Conservation (phyloP, 1,284 basidiomycete species). For the Tilletia indica region DNA sequence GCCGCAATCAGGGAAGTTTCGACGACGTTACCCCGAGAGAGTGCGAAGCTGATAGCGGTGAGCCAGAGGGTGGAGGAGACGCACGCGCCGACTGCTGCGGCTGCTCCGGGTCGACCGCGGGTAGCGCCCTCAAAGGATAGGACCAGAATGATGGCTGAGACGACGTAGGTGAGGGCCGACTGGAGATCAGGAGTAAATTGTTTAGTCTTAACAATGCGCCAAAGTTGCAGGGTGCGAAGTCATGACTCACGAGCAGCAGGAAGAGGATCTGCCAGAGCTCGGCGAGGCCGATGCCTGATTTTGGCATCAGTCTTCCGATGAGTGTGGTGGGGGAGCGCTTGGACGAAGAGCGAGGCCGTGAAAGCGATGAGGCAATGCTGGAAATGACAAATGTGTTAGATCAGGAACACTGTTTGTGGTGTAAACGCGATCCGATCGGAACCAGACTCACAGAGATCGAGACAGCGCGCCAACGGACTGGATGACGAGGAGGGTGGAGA, state of each 20-base stretch:
- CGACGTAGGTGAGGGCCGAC: constrained; percentile 51
- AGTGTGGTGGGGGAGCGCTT: constrained; percentile 3
- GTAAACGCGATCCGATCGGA: background rate
- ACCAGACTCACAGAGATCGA: constrained; percentile 32
- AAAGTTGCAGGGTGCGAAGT: too few species aligned
- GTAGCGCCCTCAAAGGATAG: constrained; percentile 50
- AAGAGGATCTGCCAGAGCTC: constrained; percentile 55
- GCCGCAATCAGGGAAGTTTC: constrained; percentile 52
- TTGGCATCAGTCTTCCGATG: background rate
- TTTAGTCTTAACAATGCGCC: too few species aligned
- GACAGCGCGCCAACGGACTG: constrained; percentile 37
- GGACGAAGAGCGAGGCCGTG: constrained; percentile 2
- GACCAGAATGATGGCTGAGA: constrained; percentile 44
- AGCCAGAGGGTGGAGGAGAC: constrained; percentile 50
- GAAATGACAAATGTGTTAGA: background rate
- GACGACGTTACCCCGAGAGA: constrained; percentile 52
- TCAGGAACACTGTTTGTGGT: background rate
- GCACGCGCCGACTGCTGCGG: constrained; percentile 48
- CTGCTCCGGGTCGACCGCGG: constrained; percentile 40
- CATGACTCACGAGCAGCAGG: constrained; percentile 24
- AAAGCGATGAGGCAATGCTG: constrained; percentile 14
- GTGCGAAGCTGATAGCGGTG: constrained; percentile 52
- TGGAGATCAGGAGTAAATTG: constrained; percentile 20
- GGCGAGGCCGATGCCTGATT: constrained; percentile 33
- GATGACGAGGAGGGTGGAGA: constrained; percentile 52